Conservation (phyloP, 805 yeast genomes). For the Candida chilensis region DNA sequence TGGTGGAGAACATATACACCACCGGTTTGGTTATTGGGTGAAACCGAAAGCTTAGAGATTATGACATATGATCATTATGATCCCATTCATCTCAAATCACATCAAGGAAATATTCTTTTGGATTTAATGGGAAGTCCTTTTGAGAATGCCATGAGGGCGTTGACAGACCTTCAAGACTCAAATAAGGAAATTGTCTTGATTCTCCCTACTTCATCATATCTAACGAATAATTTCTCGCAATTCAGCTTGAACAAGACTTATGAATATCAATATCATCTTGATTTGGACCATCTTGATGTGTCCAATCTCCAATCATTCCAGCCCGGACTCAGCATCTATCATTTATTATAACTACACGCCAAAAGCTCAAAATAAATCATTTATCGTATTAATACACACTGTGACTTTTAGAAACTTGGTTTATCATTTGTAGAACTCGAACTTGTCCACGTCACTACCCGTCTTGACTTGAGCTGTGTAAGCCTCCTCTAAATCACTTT, state of each 20-base stretch:
- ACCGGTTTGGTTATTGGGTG: constrained; percentile 74
- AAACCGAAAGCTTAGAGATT: constrained; percentile 8
- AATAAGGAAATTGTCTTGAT: constrained; percentile 8
- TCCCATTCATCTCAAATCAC: too few relatives aligned
- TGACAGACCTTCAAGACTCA: constrained; percentile 1
- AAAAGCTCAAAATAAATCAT: not conserved
- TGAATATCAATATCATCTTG: constrained; percentile 42
- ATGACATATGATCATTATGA: too few relatives aligned
- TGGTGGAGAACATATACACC: constrained; percentile 97
- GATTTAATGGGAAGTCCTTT: constrained; percentile 38
- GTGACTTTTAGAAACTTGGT: not conserved
- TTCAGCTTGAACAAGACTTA: constrained; percentile 12
- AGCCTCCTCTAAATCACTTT: constrained; percentile 95
- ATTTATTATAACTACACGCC: not conserved
- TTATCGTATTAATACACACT: not conserved
- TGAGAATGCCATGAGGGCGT: not conserved
- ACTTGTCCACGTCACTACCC: constrained; percentile 91
- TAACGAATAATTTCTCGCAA: constrained; percentile 4
- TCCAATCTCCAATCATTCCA: not conserved
- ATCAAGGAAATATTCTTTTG: constrained; percentile 15
- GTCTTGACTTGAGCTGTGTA: constrained; percentile 95
- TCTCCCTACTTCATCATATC: constrained; percentile 11
- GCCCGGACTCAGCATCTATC: not conserved
- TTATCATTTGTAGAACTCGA: constrained; percentile 83
- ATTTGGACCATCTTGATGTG: constrained; percentile 73